Conservation (phyloP, 2,329 filamentous ascomycete genomes). For the Didymella arachidicola region DNA sequence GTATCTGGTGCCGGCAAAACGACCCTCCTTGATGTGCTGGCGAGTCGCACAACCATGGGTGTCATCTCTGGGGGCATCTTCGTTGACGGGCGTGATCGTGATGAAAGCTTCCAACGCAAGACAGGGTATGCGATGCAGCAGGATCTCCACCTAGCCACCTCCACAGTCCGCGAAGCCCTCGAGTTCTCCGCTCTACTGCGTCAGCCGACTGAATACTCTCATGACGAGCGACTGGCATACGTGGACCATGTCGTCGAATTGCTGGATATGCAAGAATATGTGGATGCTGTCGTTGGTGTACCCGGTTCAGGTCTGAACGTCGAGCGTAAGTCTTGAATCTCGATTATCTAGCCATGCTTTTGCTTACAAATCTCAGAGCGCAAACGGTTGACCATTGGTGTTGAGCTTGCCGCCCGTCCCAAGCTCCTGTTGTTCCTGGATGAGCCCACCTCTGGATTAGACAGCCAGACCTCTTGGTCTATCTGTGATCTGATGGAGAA, state of each 20-base stretch:
- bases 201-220: neutral
- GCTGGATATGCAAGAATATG: neutral
- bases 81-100: neutral
- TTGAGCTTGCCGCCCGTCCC: neutral
- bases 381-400: neutral
- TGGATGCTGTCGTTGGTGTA: neutral
- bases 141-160: neutral
- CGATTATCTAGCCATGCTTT: too few species aligned
- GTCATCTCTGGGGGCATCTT: neutral
- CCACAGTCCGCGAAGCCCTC: neutral
- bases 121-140: neutral
- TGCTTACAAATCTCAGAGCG: neutral
- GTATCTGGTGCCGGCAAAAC: neutral
- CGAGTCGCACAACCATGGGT: neutral
- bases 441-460: neutral
- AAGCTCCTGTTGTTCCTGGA: neutral
- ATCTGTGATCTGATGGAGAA: neutral
- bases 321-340: neutral
- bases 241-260: neutral
- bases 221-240: neutral
- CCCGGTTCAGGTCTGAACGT: neutral
- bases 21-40: neutral
- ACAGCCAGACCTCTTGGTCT: neutral
- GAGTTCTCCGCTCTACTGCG: neutral
- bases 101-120: neutral